Conservation (phyloP, 1,284 basidiomycete species). For the Cutaneotrichosporon sp. region DNA sequence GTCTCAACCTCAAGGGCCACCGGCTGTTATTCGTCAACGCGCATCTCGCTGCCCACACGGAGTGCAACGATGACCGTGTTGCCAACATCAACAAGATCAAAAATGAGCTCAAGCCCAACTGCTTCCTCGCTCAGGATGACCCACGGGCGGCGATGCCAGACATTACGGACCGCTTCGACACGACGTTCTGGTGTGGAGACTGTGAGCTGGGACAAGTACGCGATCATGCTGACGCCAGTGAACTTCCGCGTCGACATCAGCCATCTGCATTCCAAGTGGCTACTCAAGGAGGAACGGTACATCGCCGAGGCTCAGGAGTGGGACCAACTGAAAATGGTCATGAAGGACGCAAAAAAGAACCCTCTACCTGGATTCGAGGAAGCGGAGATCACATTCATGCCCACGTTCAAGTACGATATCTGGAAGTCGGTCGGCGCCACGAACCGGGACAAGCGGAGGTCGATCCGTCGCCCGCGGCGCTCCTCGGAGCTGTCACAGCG, state of each 20-base stretch:
- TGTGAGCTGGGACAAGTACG: neutral
- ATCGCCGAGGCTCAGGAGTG: slow-evolving; percentile 56
- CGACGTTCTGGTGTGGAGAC: slow-evolving; percentile 59
- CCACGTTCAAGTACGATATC: slow-evolving; percentile 58
- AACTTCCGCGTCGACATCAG: slow-evolving; percentile 60
- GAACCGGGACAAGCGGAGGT: slow-evolving; percentile 39
- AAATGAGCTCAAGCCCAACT: slow-evolving; percentile 57
- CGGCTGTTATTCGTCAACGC: slow-evolving; percentile 61
- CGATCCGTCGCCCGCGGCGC: slow-evolving; percentile 25
- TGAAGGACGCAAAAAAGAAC: slow-evolving; percentile 49
- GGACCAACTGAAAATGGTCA: slow-evolving; percentile 58
- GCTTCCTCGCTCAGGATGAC: slow-evolving; percentile 54
- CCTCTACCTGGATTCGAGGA: slow-evolving; percentile 57
- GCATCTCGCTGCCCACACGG: slow-evolving; percentile 59
- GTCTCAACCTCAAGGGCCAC: slow-evolving; percentile 57
- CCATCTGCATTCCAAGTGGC: slow-evolving; percentile 59
- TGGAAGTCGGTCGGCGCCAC: slow-evolving; percentile 55
- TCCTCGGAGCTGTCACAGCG: slow-evolving; percentile 22
- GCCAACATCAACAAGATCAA: slow-evolving; percentile 58
- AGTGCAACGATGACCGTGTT: slow-evolving; percentile 46
- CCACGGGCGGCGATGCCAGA: slow-evolving; percentile 40
- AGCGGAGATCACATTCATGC: slow-evolving; percentile 55
- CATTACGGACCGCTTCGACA: slow-evolving; percentile 59
- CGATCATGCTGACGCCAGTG: slow-evolving; percentile 25
- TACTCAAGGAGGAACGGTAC: slow-evolving; percentile 57